Evolutionary conservation across 1,284 basidiomycete genomes (phyloP), one percentile per base, ranked within the genome.

Genomic region (Dichomitus squalens): DNA sequence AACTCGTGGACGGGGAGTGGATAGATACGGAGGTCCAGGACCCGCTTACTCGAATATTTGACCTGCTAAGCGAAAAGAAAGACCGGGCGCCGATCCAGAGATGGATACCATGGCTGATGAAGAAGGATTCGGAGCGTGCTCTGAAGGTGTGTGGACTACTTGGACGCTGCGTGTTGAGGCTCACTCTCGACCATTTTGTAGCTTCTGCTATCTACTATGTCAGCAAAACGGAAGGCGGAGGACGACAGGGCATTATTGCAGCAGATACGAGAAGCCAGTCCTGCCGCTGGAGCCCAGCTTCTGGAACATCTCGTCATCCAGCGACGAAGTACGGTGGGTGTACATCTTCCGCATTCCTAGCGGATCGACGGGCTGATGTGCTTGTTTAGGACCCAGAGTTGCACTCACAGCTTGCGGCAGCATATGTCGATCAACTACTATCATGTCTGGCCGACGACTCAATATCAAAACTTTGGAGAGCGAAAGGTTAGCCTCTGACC

Each of bases 81-180:
- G 87, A 92, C 67, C 80, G 83, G 23, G 69, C 75, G 5, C 66
- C 93, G 46, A 83, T 87, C 3, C 84, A 87, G 57, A 79, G 83
- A 51, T 95, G 93, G 84, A 89, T 84, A 0, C 72, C 93, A 5
- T 96, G 95, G 95, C 73, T 98, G 21, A 80, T 87, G 0, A 82
- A 81, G 64, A 81, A 82, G 25, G 85, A 92, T 69, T 76, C 83
- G 0, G 85, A 88, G 18, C 82, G 83, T 36, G 93, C 88, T 1
- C 70, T 96, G 34, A 85, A 86, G 75, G 93, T 93, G 64, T 50
- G 56, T 39, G 8, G 5, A 31, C 11, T 31, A 11, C 11, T 31
- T 31, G 6, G 29, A 31, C n/a, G 35, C 4, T 36, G 1, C 9
- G 7, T 35, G 6, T 38, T n/a, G n/a, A n/a, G n/a, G n/a, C n/a